Conservation (phyloP, 1,139 yeast species). For the Debaryomycetaceae sp. region DNA sequence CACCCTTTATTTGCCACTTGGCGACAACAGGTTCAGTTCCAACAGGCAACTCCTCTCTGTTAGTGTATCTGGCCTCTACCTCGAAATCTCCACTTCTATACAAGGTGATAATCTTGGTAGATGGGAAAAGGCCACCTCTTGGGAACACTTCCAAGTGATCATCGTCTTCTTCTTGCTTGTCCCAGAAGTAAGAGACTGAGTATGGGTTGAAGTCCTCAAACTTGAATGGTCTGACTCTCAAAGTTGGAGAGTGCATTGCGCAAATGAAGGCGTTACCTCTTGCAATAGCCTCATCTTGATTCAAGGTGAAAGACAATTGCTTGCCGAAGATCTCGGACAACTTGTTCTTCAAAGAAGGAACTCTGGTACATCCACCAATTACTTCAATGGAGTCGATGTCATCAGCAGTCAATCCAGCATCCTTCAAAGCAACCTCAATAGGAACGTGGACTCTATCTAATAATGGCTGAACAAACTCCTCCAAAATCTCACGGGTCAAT, state of each 20-base stretch:
- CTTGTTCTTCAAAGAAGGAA: slow-evolving; percentile 84
- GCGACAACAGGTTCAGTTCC: slow-evolving; percentile 71
- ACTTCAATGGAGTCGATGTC: slow-evolving; percentile 91
- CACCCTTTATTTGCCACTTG: slow-evolving; percentile 85
- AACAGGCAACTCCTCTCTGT: slow-evolving; percentile 67
- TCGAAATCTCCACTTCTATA: slow-evolving; percentile 89
- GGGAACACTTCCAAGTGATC: slow-evolving; percentile 97
- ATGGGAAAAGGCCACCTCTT: slow-evolving; percentile 87
- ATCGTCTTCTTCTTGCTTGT: slow-evolving; percentile 86
- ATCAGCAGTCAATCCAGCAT: slow-evolving; percentile 67
- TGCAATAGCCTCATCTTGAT: slow-evolving; percentile 99
- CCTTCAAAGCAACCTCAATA: slow-evolving; percentile 75
- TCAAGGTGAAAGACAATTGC: slow-evolving; percentile 88
- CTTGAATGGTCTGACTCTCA: slow-evolving; percentile 98
- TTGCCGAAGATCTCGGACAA: slow-evolving; percentile 80
- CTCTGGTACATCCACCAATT: slow-evolving; percentile 98
- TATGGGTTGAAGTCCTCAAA: slow-evolving; percentile 91
- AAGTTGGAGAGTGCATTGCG: slow-evolving; percentile 98
- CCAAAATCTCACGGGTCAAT: slow-evolving; percentile 88
- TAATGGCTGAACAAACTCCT: slow-evolving; percentile 81
- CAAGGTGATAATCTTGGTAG: slow-evolving; percentile 91
- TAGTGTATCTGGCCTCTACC: slow-evolving; percentile 82
- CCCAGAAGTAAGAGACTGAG: slow-evolving; percentile 96
- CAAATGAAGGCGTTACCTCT: slow-evolving; percentile 99
- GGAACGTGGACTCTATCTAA: slow-evolving; percentile 75